phyloP scores from a whole-genome alignment of 805 yeast genomes.

The Gaillardinia entomophila region DNA sequence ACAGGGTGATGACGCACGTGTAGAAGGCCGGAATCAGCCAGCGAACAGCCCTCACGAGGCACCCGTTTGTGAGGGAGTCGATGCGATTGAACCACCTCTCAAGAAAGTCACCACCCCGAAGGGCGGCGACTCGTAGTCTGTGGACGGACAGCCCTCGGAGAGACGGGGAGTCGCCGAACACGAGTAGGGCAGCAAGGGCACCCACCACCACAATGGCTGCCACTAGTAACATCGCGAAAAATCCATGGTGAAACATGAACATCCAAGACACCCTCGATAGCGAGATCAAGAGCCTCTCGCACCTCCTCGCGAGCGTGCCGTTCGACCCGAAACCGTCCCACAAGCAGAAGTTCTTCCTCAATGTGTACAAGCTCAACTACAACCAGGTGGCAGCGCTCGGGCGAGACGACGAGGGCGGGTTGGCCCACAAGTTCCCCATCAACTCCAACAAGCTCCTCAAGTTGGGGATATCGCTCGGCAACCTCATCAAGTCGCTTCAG shows the following conservation, averaged over 20 bases:
- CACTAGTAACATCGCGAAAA: constrained; percentile 1
- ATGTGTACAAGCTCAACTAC: constrained; percentile 23
- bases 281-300: constrained; percentile 20
- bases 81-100: constrained; percentile 4
- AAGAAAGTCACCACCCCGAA: constrained; percentile 3
- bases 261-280: constrained; percentile 14
- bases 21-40: constrained; percentile 44
- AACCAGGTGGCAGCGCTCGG: constrained; percentile 16
- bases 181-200: constrained; percentile 19
- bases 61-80: no score
- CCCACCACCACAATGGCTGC: constrained; percentile 5
- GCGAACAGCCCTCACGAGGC: constrained; percentile 14
- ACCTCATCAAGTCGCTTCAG: constrained; percentile 29
- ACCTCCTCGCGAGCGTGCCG: constrained; percentile 29
- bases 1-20: constrained; percentile 25
- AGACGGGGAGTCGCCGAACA: constrained; percentile 47
- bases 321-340: constrained; percentile 16
- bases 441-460: constrained; percentile 33
- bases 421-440: constrained; percentile 21
- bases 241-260: no score
- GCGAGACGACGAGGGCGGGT: constrained; percentile 6
- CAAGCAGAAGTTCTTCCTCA: constrained; percentile 18
- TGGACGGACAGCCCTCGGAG: constrained; percentile 30
- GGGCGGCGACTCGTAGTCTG: constrained; percentile 8
- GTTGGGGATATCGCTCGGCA: constrained; percentile 38